Evolutionary conservation across 1,284 basidiomycete genomes (phyloP).

Genomic region (Malassezia cuniculi): DNA sequence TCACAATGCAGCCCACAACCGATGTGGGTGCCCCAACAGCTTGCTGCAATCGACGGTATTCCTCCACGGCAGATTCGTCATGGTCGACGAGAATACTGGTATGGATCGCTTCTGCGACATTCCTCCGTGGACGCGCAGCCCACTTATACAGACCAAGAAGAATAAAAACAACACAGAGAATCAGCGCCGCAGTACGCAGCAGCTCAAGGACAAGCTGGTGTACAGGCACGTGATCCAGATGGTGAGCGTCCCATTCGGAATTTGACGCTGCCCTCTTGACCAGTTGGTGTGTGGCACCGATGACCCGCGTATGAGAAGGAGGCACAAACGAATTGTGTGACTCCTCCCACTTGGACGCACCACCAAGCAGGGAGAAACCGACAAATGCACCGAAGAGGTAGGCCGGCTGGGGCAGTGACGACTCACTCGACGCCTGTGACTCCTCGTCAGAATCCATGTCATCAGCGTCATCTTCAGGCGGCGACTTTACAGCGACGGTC

Average conservation of each 20-base stretch:
- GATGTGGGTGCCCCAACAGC: too few relatives aligned
- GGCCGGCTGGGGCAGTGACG: slow-evolving; percentile 17
- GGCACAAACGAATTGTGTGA: slow-evolving; percentile 4
- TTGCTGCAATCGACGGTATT: slow-evolving; percentile 5
- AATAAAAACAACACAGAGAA: slow-evolving; percentile 21
- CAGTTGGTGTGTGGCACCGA: slow-evolving; percentile 36
- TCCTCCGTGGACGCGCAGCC: background rate
- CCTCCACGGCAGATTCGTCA: background rate
- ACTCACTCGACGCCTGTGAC: slow-evolving; percentile 19
- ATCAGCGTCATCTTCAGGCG: slow-evolving; percentile 19
- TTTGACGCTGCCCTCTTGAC: slow-evolving; percentile 24
- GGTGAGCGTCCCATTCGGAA: slow-evolving; percentile 14
- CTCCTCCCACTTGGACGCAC: slow-evolving; percentile 16
- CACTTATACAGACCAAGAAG: slow-evolving; percentile 8
- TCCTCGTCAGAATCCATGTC: slow-evolving; percentile 13
- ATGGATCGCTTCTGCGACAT: background rate
- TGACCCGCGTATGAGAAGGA: slow-evolving; percentile 17
- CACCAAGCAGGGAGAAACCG: slow-evolving; percentile 32
- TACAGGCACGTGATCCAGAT: slow-evolving; percentile 26
- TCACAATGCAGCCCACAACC: too few relatives aligned
- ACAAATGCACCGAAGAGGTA: slow-evolving; percentile 39
- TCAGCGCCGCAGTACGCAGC: slow-evolving; percentile 21
- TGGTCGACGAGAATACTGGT: too few relatives aligned
- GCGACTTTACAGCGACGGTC: slow-evolving; percentile 10
- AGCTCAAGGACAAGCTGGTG: slow-evolving; percentile 28